Evolutionary conservation across 495 filamentous ascomycete genomes (phyloP).

Genomic region (Haplographium delicatum): DNA sequence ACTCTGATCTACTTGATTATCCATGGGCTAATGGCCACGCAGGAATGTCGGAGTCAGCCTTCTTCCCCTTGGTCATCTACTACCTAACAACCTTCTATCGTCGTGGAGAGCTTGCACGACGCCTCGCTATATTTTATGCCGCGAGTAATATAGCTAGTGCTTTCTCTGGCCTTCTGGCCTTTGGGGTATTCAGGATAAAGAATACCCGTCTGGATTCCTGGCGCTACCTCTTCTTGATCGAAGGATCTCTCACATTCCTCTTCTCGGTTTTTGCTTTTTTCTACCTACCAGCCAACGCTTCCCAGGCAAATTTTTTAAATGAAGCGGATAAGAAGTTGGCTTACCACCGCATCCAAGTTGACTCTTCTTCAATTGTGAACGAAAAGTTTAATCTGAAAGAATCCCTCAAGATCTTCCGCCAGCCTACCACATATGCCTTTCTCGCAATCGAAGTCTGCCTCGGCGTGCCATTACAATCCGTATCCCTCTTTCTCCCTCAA

Average conservation of each 20-base stretch:
- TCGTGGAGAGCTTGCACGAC: conserved; percentile 69
- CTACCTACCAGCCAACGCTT: conserved; percentile 62
- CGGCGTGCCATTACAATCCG: conserved; percentile 68
- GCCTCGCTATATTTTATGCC: conserved; percentile 76
- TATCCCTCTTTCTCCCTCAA: conserved; percentile 67
- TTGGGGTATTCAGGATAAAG: conserved; percentile 68
- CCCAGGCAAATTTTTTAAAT: conserved; percentile 58
- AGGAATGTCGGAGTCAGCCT: conserved; percentile 68
- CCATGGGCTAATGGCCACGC: conserved; percentile 44
- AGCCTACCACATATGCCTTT: conserved; percentile 36
- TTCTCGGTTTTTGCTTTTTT: conserved; percentile 65
- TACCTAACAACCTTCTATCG: conserved; percentile 62
- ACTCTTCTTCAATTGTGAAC: conserved; percentile 66
- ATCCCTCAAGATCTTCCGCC: conserved; percentile 36
- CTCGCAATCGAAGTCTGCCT: conserved; percentile 63
- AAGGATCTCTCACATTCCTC: conserved; percentile 58
- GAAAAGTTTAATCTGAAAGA: conserved; percentile 65
- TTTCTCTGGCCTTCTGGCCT: conserved; percentile 69
- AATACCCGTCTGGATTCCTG: conserved; percentile 46
- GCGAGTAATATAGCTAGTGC: conserved; percentile 71
- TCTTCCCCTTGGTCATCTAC: conserved; percentile 66
- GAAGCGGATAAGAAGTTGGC: conserved; percentile 63
- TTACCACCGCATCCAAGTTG: conserved; percentile 67
- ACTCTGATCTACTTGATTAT: not conserved
- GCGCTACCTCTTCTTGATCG: conserved; percentile 75